phyloP scores from a whole-genome alignment of 208 protist genomes.

The Porcisia deanei region DNA sequence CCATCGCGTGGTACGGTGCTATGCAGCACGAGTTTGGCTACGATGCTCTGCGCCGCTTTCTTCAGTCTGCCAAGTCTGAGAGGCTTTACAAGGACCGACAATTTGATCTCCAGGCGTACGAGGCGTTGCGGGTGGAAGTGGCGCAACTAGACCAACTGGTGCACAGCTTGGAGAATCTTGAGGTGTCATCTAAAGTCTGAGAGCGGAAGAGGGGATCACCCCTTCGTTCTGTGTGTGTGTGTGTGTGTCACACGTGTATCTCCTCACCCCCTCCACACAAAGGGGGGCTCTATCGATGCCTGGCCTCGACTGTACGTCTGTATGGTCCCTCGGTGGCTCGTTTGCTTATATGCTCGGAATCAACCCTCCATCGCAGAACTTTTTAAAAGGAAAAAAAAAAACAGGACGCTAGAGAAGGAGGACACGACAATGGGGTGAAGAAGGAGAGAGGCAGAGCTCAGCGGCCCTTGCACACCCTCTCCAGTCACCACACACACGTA shows the following conservation, averaged over 20 bases:
- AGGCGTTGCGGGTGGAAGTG: slow-evolving; percentile 50
- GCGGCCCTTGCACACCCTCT: background rate
- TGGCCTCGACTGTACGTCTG: too few relatives aligned
- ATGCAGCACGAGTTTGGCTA: slow-evolving; percentile 60
- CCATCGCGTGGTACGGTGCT: slow-evolving; percentile 60
- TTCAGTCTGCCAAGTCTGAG: slow-evolving; percentile 16
- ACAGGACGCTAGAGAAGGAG: too few relatives aligned
- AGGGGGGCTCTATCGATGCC: too few relatives aligned
- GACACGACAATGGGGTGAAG: background rate
- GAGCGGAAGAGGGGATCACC: background rate
- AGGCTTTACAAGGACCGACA: slow-evolving; percentile 33
- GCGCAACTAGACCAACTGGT: slow-evolving; percentile 34
- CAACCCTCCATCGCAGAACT: background rate
- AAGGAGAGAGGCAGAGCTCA: background rate
- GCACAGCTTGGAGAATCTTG: slow-evolving; percentile 31
- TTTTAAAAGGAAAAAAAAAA: background rate
- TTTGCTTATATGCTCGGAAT: background rate
- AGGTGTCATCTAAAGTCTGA: background rate
- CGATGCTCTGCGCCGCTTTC: slow-evolving; percentile 33
- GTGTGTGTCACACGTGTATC: too few relatives aligned
- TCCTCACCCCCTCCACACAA: too few relatives aligned
- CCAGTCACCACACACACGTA: background rate
- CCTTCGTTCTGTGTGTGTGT: background rate
- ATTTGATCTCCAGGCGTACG: slow-evolving; percentile 37
- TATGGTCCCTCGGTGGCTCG: too few relatives aligned